These are phyloP conservation scores for Cystobasidium tubakii DNA, from an alignment of 768 basidiomycete genomes.

Conservation along the genomic window DNA sequence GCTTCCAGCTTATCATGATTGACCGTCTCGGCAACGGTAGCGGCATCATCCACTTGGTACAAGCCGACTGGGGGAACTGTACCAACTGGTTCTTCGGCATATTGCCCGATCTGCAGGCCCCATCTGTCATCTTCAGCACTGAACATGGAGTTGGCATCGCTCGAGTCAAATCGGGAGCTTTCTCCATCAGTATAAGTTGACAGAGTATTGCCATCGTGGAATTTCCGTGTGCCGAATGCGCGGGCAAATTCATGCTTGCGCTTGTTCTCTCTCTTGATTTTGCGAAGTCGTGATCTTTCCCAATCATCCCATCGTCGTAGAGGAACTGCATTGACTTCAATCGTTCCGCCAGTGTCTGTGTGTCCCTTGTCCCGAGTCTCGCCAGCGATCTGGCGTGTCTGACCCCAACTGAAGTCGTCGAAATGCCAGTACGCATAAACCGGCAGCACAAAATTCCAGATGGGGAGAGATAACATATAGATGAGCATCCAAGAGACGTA, in stretches of 20 bases:
- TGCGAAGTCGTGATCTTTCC: constrained; percentile 90
- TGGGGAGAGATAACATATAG: constrained; percentile 81
- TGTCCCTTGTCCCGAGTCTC: constrained; percentile 76
- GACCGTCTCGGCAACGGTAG: constrained; percentile 55
- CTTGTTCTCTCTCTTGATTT: constrained; percentile 77
- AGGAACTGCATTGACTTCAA: constrained; percentile 64
- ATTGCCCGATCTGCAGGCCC: constrained; percentile 89
- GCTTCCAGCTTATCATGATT: constrained; percentile 75
- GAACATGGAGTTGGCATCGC: constrained; percentile 45
- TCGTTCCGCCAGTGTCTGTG: constrained; percentile 57
- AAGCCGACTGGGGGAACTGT: constrained; percentile 65
- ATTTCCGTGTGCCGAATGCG: constrained; percentile 47
- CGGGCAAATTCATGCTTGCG: constrained; percentile 75
- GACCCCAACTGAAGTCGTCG: constrained; percentile 99
- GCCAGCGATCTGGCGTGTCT: constrained; percentile 96
- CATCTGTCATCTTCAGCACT: constrained; percentile 88
- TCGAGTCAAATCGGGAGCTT: constrained; percentile 52
- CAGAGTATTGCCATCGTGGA: constrained; percentile 49
- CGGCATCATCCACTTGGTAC: constrained; percentile 33
- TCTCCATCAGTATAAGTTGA: constrained; percentile 57
- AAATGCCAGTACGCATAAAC: constrained; percentile 99
- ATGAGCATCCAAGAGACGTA: constrained; percentile 98
- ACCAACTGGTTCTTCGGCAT: constrained; percentile 71
- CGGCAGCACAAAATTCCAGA: constrained; percentile 64
- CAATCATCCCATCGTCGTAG: constrained; percentile 99